Evolutionary conservation across 768 basidiomycete genomes (phyloP), one percentile per base, ranked within the genome.

Genomic region (Termitomyces sp.): DNA sequence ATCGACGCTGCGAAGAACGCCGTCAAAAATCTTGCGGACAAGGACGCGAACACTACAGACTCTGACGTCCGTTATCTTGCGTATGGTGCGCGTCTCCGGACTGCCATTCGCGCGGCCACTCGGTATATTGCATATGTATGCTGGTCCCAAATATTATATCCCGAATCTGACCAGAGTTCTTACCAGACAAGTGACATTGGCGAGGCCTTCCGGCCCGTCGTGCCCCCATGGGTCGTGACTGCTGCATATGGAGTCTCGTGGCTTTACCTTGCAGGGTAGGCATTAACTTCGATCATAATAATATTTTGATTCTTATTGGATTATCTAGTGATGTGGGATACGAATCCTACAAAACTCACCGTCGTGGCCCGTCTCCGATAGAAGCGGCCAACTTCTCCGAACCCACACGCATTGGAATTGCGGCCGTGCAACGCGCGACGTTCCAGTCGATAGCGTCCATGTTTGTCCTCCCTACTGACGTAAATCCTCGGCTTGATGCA

Each of bases 361-460:
- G 81, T 47, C 76, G 74, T 33, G 88, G 89, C 1, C 89, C 89
- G 7, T 76, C 81, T 13, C 75, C 84, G 1, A 66, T 84, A 40
- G 87, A 91, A 67, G 84, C 86, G 20, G 80, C 77, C 13, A 73
- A 84, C 68, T 84, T 88, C 63, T 84, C 88, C 10, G 88, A 90
- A 66, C 78, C 83, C 5, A 83, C 82, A 33, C 79, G 89, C 31
- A 63, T 91, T 15, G 77, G 77, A n/a, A 73, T 90, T 62, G 74
- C 82, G n/a, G 88, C 86, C 15, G 83, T 84, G 45, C 86, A 91
- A 68, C 82, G 90, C 53, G 86, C 88, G 1, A 77, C 83, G 5
- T 92, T 92, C 69, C 90, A 92, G 69, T 87, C 86, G 13, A 76
- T 91, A 27, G 89, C 90, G 10, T 91, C 88, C 38, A 91, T 92